Conservation (phyloP, 331 rosid species). For the Erythrophleum ivorense region DNA sequence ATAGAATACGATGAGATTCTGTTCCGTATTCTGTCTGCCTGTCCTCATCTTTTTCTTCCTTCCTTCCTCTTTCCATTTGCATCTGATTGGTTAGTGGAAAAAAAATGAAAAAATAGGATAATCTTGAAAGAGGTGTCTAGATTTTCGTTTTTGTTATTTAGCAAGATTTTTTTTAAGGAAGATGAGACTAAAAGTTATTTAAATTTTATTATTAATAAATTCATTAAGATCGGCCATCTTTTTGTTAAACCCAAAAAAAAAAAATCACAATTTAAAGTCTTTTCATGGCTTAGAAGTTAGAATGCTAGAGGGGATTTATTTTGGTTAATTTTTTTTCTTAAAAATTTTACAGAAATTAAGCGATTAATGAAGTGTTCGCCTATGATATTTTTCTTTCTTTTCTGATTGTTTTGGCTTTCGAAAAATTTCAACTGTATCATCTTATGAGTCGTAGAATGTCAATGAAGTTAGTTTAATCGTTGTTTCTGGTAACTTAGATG, state of each 20-base stretch:
- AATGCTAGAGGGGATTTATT: background rate
- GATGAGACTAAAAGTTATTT: background rate
- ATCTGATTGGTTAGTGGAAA: constrained; percentile 39
- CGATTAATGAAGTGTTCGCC: background rate
- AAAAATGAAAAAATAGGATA: background rate
- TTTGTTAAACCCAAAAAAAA: background rate
- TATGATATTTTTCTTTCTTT: background rate
- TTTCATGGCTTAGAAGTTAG: background rate
- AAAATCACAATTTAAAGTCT: background rate
- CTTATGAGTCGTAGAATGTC: background rate
- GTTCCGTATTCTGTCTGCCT: background rate
- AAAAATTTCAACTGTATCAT: background rate
- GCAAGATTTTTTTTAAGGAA: constrained; percentile 20
- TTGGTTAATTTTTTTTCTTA: background rate
- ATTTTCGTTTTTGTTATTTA: constrained; percentile 17
- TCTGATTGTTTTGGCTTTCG: background rate
- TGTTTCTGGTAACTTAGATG: constrained; percentile 15
- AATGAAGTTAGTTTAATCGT: constrained; percentile 22
- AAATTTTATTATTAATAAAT: no score
- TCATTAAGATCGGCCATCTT: no score
- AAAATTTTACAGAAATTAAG: background rate
- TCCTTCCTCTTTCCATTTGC: background rate
- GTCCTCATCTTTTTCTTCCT: background rate
- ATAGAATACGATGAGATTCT: constrained; percentile 21
- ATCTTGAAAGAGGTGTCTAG: background rate